Percentiles rank a stretch among this genome's conserved stretches.
phyloP scores from a whole-genome alignment of 768 basidiomycete species.

The Mrakia gelida region DNA sequence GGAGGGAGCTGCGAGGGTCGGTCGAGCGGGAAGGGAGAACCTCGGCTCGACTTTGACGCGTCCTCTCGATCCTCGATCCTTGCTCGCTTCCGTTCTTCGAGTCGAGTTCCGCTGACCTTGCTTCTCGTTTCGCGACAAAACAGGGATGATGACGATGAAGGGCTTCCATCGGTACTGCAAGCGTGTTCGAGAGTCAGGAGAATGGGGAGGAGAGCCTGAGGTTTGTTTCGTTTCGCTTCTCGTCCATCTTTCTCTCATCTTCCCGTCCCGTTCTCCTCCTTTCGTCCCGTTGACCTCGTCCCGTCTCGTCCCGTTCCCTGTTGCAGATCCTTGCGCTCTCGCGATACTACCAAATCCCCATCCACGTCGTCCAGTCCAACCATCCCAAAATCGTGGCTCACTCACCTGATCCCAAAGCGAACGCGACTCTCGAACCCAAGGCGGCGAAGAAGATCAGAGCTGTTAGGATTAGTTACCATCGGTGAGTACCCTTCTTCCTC shows the following conservation, averaged over 20 bases:
- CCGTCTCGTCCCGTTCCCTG: background rate
- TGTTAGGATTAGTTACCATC: slow-evolving; percentile 82
- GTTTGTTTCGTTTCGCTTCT: slow-evolving; percentile 35
- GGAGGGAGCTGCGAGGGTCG: too few relatives aligned
- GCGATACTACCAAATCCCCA: slow-evolving; percentile 71
- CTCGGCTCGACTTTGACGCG: background rate
- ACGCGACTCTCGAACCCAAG: slow-evolving; percentile 41
- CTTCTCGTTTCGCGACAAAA: background rate
- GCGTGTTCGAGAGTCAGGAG: slow-evolving; percentile 69
- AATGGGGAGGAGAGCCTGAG: slow-evolving; percentile 97
- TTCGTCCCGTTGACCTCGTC: background rate
- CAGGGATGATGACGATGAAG: slow-evolving; percentile 26
- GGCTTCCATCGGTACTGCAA: slow-evolving; percentile 69
- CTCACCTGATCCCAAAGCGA: slow-evolving; percentile 51
- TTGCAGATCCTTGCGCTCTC: slow-evolving; percentile 75
- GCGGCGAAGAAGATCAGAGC: slow-evolving; percentile 46
- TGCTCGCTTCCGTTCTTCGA: too few relatives aligned
- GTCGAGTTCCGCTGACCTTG: background rate
- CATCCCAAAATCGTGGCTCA: slow-evolving; percentile 78
- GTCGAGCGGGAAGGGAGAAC: background rate
- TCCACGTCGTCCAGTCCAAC: slow-evolving; percentile 83
- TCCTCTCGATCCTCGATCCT: background rate
- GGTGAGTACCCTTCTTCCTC: background rate
- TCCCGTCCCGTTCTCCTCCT: background rate
- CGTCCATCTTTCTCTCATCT: background rate